phyloP scores from a whole-genome alignment of 1,284 basidiomycete genomes.

The Tausonia pullulans region DNA sequence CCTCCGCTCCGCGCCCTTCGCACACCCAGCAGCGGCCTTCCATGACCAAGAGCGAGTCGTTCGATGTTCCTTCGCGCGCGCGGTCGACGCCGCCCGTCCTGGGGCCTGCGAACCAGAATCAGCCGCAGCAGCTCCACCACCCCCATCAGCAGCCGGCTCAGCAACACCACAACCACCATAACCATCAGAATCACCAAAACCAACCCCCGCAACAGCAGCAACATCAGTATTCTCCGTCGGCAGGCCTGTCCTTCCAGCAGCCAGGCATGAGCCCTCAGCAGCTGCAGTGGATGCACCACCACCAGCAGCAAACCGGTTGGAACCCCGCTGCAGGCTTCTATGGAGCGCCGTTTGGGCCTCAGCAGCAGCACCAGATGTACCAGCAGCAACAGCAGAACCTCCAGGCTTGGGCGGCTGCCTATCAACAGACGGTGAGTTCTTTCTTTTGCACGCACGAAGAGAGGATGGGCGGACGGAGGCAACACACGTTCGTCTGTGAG shows the following conservation, averaged over 20 bases:
- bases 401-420: constrained; percentile 14
- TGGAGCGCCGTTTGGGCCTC: neutral
- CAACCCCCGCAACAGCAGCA: neutral
- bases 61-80: constrained; percentile 5
- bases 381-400: constrained; percentile 16
- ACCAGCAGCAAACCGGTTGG: neutral
- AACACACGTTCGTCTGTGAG: neutral
- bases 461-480: neutral
- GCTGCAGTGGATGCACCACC: neutral
- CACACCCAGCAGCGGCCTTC: constrained; percentile 3
- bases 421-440: constrained; percentile 7
- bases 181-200: neutral
- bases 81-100: constrained; percentile 12
- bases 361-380: constrained; percentile 13
- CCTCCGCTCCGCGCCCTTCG: neutral
- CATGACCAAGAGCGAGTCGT: neutral
- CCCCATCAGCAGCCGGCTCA: too few species aligned
- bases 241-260: neutral
- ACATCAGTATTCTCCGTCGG: neutral
- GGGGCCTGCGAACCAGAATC: neutral
- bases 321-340: neutral
- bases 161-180: too few species aligned
- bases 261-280: neutral
- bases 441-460: neutral
- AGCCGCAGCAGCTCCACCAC: neutral